Percentiles rank a stretch among this genome's conserved stretches.
Conservation (phyloP, 768 basidiomycete species). For the Xerocomellus amylosporus region DNA sequence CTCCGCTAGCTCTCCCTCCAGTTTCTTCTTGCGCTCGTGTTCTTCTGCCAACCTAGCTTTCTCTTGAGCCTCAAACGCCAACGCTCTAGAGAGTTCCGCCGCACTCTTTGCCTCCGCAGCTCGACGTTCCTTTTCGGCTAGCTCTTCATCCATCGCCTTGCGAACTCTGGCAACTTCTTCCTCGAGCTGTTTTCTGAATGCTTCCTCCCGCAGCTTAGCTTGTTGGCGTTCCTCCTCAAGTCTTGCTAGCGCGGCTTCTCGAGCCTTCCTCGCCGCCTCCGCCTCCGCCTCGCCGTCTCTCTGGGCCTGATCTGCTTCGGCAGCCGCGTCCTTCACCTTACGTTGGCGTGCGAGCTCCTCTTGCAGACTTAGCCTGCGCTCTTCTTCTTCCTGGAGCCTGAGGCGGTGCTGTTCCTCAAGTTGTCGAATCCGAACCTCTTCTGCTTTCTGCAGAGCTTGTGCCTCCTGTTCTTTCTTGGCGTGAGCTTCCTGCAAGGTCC, state of each 20-base stretch:
- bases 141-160: constrained; percentile 19
- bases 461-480: constrained; percentile 26
- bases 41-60: constrained; percentile 30
- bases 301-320: constrained; percentile 16
- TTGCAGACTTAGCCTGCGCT: constrained; percentile 22
- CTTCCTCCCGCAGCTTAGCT: constrained; percentile 23
- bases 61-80: constrained; percentile 30
- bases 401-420: constrained; percentile 29
- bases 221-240: constrained; percentile 29
- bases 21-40: constrained; percentile 27
- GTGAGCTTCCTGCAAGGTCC: constrained; percentile 25
- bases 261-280: constrained; percentile 14
- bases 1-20: constrained; percentile 26
- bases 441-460: constrained; percentile 15
- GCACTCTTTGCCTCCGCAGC: constrained; percentile 27
- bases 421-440: constrained; percentile 25
- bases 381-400: constrained; percentile 31
- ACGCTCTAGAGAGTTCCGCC: constrained; percentile 26
- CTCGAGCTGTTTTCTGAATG: constrained; percentile 25
- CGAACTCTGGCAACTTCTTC: constrained; percentile 28
- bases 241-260: constrained; percentile 20
- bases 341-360: constrained; percentile 27
- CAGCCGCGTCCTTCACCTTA: constrained; percentile 15
- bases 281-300: constrained; percentile 24
- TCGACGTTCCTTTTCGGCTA: constrained; percentile 22